Percentiles rank a stretch among this genome's conserved stretches.
These are phyloP conservation scores for Xylaria sp. DNA, from an alignment of 2,329 filamentous ascomycete species.

Conservation along the genomic window DNA sequence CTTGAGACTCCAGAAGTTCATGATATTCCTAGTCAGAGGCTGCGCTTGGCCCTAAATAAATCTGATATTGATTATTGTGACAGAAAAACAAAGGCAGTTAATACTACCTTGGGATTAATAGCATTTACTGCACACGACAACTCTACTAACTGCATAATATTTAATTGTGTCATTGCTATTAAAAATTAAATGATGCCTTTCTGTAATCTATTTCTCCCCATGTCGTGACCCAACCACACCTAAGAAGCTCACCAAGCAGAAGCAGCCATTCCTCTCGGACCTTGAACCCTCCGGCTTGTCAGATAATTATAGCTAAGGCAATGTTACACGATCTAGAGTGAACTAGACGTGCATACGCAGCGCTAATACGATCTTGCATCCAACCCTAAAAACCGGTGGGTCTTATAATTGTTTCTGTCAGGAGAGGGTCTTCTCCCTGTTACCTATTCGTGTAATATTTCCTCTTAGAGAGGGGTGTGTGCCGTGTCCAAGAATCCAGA, in stretches of 20 bases:
- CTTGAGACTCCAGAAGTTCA: no score
- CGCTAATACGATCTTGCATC: slow-evolving; percentile 21
- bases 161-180: not conserved
- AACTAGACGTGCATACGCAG: slow-evolving; percentile 5
- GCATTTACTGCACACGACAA: not conserved
- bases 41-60: not conserved
- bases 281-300: slow-evolving; percentile 11
- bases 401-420: not conserved
- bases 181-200: not conserved
- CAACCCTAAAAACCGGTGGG: not conserved
- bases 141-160: not conserved
- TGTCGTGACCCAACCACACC: not conserved
- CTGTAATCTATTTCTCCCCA: not conserved
- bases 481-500: slow-evolving; percentile 3
- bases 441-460: slow-evolving; percentile 17
- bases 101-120: no score
- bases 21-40: no score
- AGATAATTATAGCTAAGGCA: slow-evolving; percentile 1
- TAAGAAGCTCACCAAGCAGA: not conserved
- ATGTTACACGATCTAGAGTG: slow-evolving; percentile 7
- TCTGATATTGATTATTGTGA: not conserved
- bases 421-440: not conserved
- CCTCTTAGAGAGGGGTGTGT: slow-evolving; percentile 17
- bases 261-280: slow-evolving; percentile 9
- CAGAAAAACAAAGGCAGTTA: no score